These are phyloP conservation scores for Metschnikowia sp. DNA, from an alignment of 805 yeast genomes.

Conservation along the genomic window DNA sequence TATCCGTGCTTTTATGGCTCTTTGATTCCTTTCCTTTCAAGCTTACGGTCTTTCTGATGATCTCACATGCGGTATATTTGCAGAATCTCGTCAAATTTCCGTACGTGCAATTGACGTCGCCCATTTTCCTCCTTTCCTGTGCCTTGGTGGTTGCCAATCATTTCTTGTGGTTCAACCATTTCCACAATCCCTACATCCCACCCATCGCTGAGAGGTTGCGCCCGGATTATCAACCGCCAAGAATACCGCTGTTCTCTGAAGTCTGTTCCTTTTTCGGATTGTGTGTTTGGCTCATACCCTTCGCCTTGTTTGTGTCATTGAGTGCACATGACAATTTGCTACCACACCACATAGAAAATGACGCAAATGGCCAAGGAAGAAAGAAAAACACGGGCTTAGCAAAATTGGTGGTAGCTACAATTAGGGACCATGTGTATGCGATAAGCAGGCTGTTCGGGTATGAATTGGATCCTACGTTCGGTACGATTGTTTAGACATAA, in stretches of 20 bases:
- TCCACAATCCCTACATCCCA: slow-evolving; percentile 69
- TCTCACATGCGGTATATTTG: slow-evolving; percentile 67
- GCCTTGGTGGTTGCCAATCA: slow-evolving; percentile 75
- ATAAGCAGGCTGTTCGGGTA: slow-evolving; percentile 58
- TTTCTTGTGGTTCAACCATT: slow-evolving; percentile 84
- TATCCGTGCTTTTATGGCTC: slow-evolving; percentile 55
- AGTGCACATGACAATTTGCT: slow-evolving; percentile 88
- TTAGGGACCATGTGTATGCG: slow-evolving; percentile 46
- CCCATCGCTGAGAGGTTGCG: slow-evolving; percentile 58
- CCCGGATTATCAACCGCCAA: slow-evolving; percentile 58
- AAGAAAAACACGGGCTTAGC: slow-evolving; percentile 54
- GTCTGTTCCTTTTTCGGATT: slow-evolving; percentile 94
- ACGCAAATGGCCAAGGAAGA: slow-evolving; percentile 24
- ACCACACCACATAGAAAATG: slow-evolving; percentile 49
- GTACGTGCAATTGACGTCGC: slow-evolving; percentile 68
- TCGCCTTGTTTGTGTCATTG: slow-evolving; percentile 83
- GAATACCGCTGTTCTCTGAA: slow-evolving; percentile 79
- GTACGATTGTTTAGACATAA: slow-evolving; percentile 37
- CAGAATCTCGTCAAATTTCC: slow-evolving; percentile 84
- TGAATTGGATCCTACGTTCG: slow-evolving; percentile 57
- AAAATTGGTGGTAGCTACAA: slow-evolving; percentile 55
- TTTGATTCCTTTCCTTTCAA: slow-evolving; percentile 79
- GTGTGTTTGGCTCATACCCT: slow-evolving; percentile 91
- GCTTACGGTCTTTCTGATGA: slow-evolving; percentile 63
- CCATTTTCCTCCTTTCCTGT: slow-evolving; percentile 68